Base-by-base conservation (phyloP, 2,329 filamentous ascomycete species). In the Blumeriella jaapii region DNA sequence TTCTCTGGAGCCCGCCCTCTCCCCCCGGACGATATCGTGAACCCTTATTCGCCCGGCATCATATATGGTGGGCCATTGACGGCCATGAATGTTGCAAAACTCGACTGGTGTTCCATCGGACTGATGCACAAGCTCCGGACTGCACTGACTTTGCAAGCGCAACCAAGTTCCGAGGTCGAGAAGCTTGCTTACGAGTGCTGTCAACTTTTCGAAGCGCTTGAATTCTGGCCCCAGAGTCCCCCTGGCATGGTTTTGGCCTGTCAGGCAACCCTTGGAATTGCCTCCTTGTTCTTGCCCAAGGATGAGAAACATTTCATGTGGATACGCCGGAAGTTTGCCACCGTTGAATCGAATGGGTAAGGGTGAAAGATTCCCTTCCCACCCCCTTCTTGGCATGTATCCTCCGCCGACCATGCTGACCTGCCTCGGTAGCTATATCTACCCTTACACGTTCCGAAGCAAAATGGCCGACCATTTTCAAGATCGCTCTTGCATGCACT, bases 101-200 rank as follows among this genome's bases (percentile, higher is more conserved):
- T 85, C 40, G 85, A 94, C 53, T 83, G 84, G 64, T 76, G 83
- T 55, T 79, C 79, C 6, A 74, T 87, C 15, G 69, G 79, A 30
- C 66, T 91, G 39, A 84, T 94, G 78, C 85, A 85, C 58, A 74
- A 76, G 46, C 78, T 80, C 47, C 82, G 91, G 49, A 71, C 78
- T 2, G 69, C 74, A 3, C 62, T 71, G 31, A 64, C 69, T 2
- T 58, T 73, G 32, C 65, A 67, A 24, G 42, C 39, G 16, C 55
- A 63, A 28, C 58, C 66, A 2, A 62, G 62, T 25, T 48, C 65
- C 9, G 74, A 81, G 34, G 51, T 89, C 35, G 63, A 64, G 3
- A 56, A 64, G 1, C 66, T 81, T 38, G 80, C 84, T 1, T 71
- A 80, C 46, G 68, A 71, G 34, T 77, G 80, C 26, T 87, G 81